Percentiles rank a stretch among this genome's conserved stretches.
phyloP scores from a whole-genome alignment of 2,329 filamentous ascomycete genomes.

The Calonectria hongkongensis region DNA sequence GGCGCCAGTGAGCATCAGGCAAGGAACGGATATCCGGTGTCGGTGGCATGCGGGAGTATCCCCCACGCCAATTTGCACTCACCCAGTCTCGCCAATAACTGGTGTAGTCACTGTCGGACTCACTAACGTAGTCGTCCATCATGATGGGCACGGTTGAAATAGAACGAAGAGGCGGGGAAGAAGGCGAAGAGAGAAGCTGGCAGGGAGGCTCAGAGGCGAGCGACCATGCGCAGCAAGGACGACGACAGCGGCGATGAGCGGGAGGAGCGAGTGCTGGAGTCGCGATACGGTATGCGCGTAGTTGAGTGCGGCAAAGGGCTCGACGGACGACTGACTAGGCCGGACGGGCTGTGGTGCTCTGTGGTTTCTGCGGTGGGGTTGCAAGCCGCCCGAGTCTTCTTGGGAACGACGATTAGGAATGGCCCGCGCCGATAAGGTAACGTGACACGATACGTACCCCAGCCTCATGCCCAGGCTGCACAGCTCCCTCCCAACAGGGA shows the following conservation, averaged over 20 bases:
- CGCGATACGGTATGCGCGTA: constrained; percentile 14
- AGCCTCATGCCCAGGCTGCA: background rate
- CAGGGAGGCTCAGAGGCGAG: constrained; percentile 52
- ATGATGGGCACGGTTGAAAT: constrained; percentile 51
- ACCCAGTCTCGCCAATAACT: constrained; percentile 99
- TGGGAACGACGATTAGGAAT: constrained; percentile 36
- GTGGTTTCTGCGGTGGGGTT: constrained; percentile 40
- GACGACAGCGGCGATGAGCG: constrained; percentile 28
- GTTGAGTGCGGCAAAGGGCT: constrained; percentile 20
- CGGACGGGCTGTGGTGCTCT: constrained; percentile 31
- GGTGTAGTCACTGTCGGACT: constrained; percentile 98
- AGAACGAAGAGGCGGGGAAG: constrained; percentile 24
- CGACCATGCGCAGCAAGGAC: constrained; percentile 54
- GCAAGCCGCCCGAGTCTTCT: constrained; percentile 40
- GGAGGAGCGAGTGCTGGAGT: constrained; percentile 17
- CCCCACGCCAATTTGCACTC: constrained; percentile 65
- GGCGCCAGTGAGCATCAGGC: constrained; percentile 15
- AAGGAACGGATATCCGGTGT: constrained; percentile 6
- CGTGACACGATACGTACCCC: constrained; percentile 49
- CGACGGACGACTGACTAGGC: constrained; percentile 27
- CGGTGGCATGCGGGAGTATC: constrained; percentile 7
- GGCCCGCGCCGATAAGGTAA: constrained; percentile 47
- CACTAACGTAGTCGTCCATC: constrained; percentile 99
- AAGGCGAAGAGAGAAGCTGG: constrained; percentile 39
- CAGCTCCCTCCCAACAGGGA: background rate